These are phyloP conservation scores for Verbascum thapsus DNA, from an alignment of 257 asterid species.

Conservation along the genomic window DNA sequence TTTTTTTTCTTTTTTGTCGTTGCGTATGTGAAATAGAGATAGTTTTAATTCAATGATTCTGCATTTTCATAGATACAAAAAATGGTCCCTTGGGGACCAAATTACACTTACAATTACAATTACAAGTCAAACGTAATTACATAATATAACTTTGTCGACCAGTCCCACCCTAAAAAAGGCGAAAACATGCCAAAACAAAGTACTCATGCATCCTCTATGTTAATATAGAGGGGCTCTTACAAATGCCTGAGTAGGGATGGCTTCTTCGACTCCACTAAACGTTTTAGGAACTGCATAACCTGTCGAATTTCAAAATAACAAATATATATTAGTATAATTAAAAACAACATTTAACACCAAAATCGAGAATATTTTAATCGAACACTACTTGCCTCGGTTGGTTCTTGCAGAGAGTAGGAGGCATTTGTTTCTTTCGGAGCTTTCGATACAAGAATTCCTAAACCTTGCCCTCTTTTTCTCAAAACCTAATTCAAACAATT, in stretches of 20 bases:
- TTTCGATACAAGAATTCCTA: constrained; percentile 73
- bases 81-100: constrained; percentile 25
- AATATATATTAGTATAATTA: background rate
- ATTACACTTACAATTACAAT: constrained; percentile 30
- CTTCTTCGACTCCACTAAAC: constrained; percentile 69
- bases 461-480: constrained; percentile 65
- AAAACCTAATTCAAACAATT: constrained; percentile 45
- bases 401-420: constrained; percentile 69
- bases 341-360: constrained; percentile 4
- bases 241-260: constrained; percentile 37
- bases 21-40: too few relatives aligned
- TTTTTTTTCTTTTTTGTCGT: too few relatives aligned
- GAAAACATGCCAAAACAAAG: constrained; percentile 41
- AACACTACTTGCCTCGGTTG: constrained; percentile 57
- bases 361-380: background rate
- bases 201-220: constrained; percentile 22
- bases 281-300: constrained; percentile 79
- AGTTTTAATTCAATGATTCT: background rate
- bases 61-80: constrained; percentile 8
- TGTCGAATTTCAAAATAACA: constrained; percentile 36
- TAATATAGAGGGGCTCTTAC: too few relatives aligned
- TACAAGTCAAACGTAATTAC: constrained; percentile 30
- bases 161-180: constrained; percentile 36
- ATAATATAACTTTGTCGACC: constrained; percentile 31
- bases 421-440: constrained; percentile 74